Conservation (phyloP, 495 filamentous ascomycete genomes). For the Friedmanniomyces endolithicus region DNA sequence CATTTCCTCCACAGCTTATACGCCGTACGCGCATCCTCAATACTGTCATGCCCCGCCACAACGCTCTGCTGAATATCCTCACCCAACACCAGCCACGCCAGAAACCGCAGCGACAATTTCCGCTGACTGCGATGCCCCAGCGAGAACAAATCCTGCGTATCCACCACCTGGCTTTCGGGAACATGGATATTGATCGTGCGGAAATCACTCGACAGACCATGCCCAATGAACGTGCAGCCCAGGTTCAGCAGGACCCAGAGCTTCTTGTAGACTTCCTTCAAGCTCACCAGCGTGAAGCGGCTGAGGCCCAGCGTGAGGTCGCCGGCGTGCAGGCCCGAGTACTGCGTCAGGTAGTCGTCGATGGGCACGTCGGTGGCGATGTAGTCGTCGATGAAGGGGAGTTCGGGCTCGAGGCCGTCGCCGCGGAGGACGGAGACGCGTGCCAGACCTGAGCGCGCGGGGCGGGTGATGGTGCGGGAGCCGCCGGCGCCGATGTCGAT, state of each 20-base stretch:
- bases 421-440: slow-evolving; percentile 80
- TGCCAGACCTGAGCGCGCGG: slow-evolving; percentile 71
- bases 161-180: slow-evolving; percentile 78
- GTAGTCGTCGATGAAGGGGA: slow-evolving; percentile 94
- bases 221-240: slow-evolving; percentile 85
- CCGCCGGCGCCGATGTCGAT: slow-evolving; percentile 89
- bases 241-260: slow-evolving; percentile 93
- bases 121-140: slow-evolving; percentile 48
- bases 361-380: slow-evolving; percentile 80
- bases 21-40: slow-evolving; percentile 86
- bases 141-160: slow-evolving; percentile 83
- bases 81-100: slow-evolving; percentile 76
- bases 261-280: slow-evolving; percentile 94
- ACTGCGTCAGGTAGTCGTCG: slow-evolving; percentile 90
- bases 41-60: slow-evolving; percentile 68
- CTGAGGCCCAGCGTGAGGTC: slow-evolving; percentile 68
- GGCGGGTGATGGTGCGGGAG: slow-evolving; percentile 69
- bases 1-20: slow-evolving; percentile 84
- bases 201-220: slow-evolving; percentile 87
- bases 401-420: slow-evolving; percentile 56
- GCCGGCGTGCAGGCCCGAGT: slow-evolving; percentile 73
- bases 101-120: slow-evolving; percentile 73
- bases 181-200: slow-evolving; percentile 96
- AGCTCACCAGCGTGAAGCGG: slow-evolving; percentile 64
- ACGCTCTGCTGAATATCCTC: slow-evolving; percentile 68